phyloP scores from a whole-genome alignment of 2,329 filamentous ascomycete genomes.

The Penicillium sp. region DNA sequence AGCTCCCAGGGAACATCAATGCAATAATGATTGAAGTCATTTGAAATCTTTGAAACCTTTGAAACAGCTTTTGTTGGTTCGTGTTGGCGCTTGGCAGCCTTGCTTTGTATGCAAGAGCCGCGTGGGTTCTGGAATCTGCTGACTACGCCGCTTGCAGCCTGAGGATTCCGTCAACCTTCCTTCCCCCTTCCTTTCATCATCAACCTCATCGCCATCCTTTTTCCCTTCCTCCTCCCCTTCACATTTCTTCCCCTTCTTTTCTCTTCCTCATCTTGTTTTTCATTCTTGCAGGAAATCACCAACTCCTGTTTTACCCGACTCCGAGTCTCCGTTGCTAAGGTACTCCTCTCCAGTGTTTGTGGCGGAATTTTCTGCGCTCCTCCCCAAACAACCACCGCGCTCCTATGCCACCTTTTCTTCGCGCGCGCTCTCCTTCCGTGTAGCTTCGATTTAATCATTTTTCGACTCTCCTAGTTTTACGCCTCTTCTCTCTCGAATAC shows the following conservation, averaged over 20 bases:
- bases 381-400: slow-evolving; percentile 12
- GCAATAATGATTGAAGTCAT: slow-evolving; percentile 3
- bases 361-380: slow-evolving; percentile 26
- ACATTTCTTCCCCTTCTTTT: slow-evolving; percentile 10
- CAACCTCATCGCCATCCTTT: slow-evolving; percentile 13
- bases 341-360: slow-evolving; percentile 16
- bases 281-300: background rate
- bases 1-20: background rate
- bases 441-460: slow-evolving; percentile 18
- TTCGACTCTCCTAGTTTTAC: slow-evolving; percentile 24
- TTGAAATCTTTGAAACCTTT: background rate
- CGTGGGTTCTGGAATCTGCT: slow-evolving; percentile 22
- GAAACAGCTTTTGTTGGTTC: background rate
- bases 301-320: slow-evolving; percentile 15
- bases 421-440: slow-evolving; percentile 25
- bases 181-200: slow-evolving; percentile 29
- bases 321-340: slow-evolving; percentile 10
- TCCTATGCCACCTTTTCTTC: slow-evolving; percentile 16
- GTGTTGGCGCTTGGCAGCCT: slow-evolving; percentile 14
- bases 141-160: slow-evolving; percentile 18
- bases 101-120: slow-evolving; percentile 19
- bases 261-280: slow-evolving; percentile 4
- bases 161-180: slow-evolving; percentile 15
- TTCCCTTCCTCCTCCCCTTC: slow-evolving; percentile 17
- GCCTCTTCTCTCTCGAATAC: slow-evolving; percentile 20